These are phyloP conservation scores for Peterozyma xylosa DNA, from an alignment of 805 yeast genomes.

Conservation along the genomic window DNA sequence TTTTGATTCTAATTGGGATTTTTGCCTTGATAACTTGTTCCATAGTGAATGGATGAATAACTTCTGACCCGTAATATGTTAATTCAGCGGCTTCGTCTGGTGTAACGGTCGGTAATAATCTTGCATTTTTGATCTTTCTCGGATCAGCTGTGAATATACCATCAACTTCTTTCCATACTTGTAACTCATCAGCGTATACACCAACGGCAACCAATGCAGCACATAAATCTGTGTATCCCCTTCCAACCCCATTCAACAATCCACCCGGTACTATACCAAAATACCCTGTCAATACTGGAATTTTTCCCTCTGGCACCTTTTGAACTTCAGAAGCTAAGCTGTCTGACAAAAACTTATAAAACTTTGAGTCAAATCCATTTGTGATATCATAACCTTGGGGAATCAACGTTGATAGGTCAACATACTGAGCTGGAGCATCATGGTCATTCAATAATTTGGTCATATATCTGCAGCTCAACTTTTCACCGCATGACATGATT, in stretches of 20 bases:
- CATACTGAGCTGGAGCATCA: slow-evolving; percentile 70
- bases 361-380: slow-evolving; percentile 57
- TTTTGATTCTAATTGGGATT: slow-evolving; percentile 94
- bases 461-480: slow-evolving; percentile 84
- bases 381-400: slow-evolving; percentile 52
- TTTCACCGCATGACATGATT: slow-evolving; percentile 92
- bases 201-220: slow-evolving; percentile 97
- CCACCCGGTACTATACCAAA: slow-evolving; percentile 98
- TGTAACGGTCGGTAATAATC: slow-evolving; percentile 79
- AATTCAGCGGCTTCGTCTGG: slow-evolving; percentile 99
- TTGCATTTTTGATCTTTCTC: slow-evolving; percentile 84
- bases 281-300: slow-evolving; percentile 94
- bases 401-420: slow-evolving; percentile 71
- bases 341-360: slow-evolving; percentile 49
- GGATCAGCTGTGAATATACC: slow-evolving; percentile 99
- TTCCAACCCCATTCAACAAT: slow-evolving; percentile 82
- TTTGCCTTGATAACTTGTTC: slow-evolving; percentile 95
- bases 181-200: slow-evolving; percentile 83
- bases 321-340: slow-evolving; percentile 43
- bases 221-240: slow-evolving; percentile 97
- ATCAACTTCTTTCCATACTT: slow-evolving; percentile 98
- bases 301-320: slow-evolving; percentile 29
- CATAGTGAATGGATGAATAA: slow-evolving; percentile 98
- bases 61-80: slow-evolving; percentile 96
- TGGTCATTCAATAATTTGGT: slow-evolving; percentile 76